Evolutionary conservation across 257 asterid species (phyloP).

Genomic region (Solanum megistacrolobum): DNA sequence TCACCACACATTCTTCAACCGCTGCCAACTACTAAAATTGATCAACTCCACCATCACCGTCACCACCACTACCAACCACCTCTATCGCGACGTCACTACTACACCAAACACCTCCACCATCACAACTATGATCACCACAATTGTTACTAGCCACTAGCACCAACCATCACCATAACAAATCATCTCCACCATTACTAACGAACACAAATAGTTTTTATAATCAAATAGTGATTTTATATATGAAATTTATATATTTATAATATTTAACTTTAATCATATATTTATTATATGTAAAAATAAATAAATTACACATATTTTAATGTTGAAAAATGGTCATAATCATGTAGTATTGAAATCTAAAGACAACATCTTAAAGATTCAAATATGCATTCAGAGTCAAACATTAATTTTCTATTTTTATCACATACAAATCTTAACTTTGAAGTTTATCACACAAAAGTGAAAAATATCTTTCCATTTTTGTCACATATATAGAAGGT

Average conservation of each 20-base stretch:
- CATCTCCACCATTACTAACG: neutral
- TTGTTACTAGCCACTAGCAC: neutral
- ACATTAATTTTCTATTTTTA: no score
- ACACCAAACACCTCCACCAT: neutral
- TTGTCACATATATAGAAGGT: no score
- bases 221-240: neutral
- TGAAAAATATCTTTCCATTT: no score
- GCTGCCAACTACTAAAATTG: no score
- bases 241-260: neutral
- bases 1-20: no score
- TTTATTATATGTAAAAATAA: neutral
- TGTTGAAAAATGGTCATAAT: neutral
- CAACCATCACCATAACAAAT: neutral
- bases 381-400: neutral
- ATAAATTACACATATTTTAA: neutral
- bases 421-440: no score
- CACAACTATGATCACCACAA: neutral
- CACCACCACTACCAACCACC: no score
- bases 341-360: no score
- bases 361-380: neutral
- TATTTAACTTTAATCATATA: neutral
- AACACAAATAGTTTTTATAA: neutral
- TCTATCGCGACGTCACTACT: neutral
- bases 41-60: neutral
- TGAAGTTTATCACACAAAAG: no score